A percentile compares a stretch with the other conserved stretches of the same genome.
phyloP scores from a whole-genome alignment of 2,329 filamentous ascomycete species.

The Talaromyces sp. region DNA sequence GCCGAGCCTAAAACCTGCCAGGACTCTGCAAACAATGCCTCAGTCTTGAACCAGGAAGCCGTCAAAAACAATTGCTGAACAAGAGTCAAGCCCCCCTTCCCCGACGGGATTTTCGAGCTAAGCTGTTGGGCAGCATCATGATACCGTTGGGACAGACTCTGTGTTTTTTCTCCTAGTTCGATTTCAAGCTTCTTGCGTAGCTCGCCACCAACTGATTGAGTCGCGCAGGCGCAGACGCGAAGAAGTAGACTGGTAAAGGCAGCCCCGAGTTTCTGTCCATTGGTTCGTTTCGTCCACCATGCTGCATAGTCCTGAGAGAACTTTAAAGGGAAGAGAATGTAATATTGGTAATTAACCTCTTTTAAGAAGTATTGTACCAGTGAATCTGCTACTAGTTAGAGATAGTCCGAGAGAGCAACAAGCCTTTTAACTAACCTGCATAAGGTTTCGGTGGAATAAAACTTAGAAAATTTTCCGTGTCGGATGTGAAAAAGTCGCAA shows the following conservation, averaged over 20 bases:
- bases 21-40: slow-evolving; percentile 43
- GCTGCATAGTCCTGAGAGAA: slow-evolving; percentile 42
- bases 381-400: slow-evolving; percentile 30
- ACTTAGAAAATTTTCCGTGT: slow-evolving; percentile 28
- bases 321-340: slow-evolving; percentile 41
- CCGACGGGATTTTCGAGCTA: slow-evolving; percentile 38
- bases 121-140: slow-evolving; percentile 41
- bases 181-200: slow-evolving; percentile 39
- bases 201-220: slow-evolving; percentile 37
- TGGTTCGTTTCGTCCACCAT: slow-evolving; percentile 41
- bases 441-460: slow-evolving; percentile 35
- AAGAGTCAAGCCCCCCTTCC: slow-evolving; percentile 40
- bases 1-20: slow-evolving; percentile 44
- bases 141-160: slow-evolving; percentile 37
- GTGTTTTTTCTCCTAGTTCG: slow-evolving; percentile 37
- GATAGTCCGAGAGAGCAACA: neutral
- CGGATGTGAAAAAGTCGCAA: slow-evolving; percentile 11
- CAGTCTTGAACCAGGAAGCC: slow-evolving; percentile 44
- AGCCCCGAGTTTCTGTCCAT: slow-evolving; percentile 30
- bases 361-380: slow-evolving; percentile 44
- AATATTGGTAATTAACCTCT: slow-evolving; percentile 44
- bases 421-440: slow-evolving; percentile 21
- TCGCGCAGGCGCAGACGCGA: slow-evolving; percentile 43
- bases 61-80: slow-evolving; percentile 49
- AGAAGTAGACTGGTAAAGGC: slow-evolving; percentile 46